Conservation (phyloP, 2,329 filamentous ascomycete species). For the Colletotrichum orchidophilum region DNA sequence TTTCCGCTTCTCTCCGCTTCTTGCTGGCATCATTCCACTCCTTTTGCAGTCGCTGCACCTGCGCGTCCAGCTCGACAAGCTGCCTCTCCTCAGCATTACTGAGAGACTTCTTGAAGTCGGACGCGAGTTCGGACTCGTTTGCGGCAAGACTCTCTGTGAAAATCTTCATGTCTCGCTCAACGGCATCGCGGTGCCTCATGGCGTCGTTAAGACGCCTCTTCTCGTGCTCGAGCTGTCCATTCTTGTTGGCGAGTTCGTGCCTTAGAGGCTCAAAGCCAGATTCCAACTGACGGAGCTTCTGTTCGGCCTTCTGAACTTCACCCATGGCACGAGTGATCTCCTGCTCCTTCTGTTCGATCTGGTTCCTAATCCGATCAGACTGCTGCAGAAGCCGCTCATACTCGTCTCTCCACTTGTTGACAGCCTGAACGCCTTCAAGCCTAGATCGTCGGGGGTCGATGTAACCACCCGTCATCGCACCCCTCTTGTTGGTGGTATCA, state of each 20-base stretch:
- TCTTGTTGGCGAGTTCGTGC: constrained; percentile 79
- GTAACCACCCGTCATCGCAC: constrained; percentile 94
- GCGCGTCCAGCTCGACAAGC: constrained; percentile 75
- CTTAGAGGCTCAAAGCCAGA: constrained; percentile 83
- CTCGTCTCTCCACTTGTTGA: constrained; percentile 79
- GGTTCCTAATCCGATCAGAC: constrained; percentile 70
- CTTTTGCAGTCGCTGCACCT: constrained; percentile 78
- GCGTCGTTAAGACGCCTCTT: constrained; percentile 79
- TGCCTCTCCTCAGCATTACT: constrained; percentile 83
- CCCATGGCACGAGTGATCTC: constrained; percentile 88
- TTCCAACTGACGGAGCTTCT: constrained; percentile 80
- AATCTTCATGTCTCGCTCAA: constrained; percentile 78
- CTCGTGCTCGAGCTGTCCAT: constrained; percentile 77
- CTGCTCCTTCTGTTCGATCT: constrained; percentile 84
- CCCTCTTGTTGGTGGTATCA: constrained; percentile 93
- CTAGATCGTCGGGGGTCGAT: constrained; percentile 88
- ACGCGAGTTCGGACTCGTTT: constrained; percentile 81
- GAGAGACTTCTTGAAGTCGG: constrained; percentile 92
- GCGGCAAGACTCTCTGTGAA: constrained; percentile 79
- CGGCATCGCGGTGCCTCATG: constrained; percentile 68
- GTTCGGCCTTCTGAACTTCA: constrained; percentile 83
- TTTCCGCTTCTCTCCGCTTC: constrained; percentile 80
- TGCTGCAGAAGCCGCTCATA: constrained; percentile 74
- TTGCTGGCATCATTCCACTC: constrained; percentile 80
- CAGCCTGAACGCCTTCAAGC: constrained; percentile 81